Conservation (phyloP, 371 early-diverging fungal genomes). For the Mucor racemosus region DNA sequence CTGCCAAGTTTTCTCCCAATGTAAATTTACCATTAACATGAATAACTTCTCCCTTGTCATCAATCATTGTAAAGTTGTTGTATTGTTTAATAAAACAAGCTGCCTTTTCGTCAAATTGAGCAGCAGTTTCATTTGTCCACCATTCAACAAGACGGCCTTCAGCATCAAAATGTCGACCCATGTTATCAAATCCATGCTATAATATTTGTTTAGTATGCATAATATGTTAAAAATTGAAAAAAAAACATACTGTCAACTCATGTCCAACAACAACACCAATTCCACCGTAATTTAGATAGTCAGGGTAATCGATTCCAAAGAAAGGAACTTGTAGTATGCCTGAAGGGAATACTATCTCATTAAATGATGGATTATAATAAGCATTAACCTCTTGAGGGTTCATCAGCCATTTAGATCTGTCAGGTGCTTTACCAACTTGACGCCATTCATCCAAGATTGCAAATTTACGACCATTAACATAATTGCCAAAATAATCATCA, state of each 20-base stretch:
- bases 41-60: slow-evolving; percentile 27
- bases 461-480: slow-evolving; percentile 38
- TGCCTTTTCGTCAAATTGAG: slow-evolving; percentile 54
- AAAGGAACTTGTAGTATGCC: slow-evolving; percentile 65
- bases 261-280: slow-evolving; percentile 68
- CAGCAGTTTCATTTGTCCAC: slow-evolving; percentile 62
- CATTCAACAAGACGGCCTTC: slow-evolving; percentile 52
- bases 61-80: slow-evolving; percentile 46
- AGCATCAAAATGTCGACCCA: slow-evolving; percentile 59
- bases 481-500: slow-evolving; percentile 56
- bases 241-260: slow-evolving; percentile 57
- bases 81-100: slow-evolving; percentile 71
- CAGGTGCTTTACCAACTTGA: slow-evolving; percentile 43
- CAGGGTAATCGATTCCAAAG: slow-evolving; percentile 42
- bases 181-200: slow-evolving; percentile 54
- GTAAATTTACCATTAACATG: slow-evolving; percentile 63
- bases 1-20: slow-evolving; percentile 74
- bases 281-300: slow-evolving; percentile 64
- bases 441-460: slow-evolving; percentile 29
- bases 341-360: slow-evolving; percentile 67
- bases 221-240: not conserved
- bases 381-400: slow-evolving; percentile 67
- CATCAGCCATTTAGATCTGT: slow-evolving; percentile 58
- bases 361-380: slow-evolving; percentile 58
- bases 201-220: not conserved